Evolutionary conservation across 148 eudicot species (phyloP).

Genomic region (Silene conica): DNA sequence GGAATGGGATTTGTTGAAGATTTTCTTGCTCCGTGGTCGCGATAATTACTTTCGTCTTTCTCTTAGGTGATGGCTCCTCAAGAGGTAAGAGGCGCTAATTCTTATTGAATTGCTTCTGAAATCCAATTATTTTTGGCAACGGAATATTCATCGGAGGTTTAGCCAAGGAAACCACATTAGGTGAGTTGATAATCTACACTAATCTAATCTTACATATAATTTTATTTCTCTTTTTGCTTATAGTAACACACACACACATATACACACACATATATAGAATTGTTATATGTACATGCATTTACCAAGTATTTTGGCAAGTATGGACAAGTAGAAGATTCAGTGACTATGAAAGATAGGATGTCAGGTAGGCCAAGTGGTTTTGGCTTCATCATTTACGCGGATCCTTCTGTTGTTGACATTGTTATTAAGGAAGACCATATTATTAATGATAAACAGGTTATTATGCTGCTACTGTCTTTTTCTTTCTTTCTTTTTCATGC

Average conservation of each 20-base stretch:
- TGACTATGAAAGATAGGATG: conserved; percentile 62
- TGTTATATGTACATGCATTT: conserved; percentile 32
- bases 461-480: no score
- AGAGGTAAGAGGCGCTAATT: conserved; percentile 45
- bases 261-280: no score
- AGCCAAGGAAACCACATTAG: conserved; percentile 54
- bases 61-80: conserved; percentile 48
- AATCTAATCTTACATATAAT: neutral
- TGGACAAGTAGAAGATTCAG: conserved; percentile 69
- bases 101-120: no score
- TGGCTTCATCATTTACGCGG: conserved; percentile 65
- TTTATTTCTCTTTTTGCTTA: no score
- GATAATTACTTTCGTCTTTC: neutral
- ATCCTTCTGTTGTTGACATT: conserved; percentile 57
- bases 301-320: conserved; percentile 62
- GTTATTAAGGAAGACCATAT: conserved; percentile 58
- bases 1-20: neutral
- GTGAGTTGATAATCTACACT: conserved; percentile 21
- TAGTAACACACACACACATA: no score
- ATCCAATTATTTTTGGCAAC: conserved; percentile 27
- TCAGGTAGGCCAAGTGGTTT: conserved; percentile 78
- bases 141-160: conserved; percentile 67
- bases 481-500: no score
- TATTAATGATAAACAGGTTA: conserved; percentile 59
- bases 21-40: neutral